These are phyloP conservation scores for Suillus weaverae DNA, from an alignment of 768 basidiomycete genomes.

Conservation along the genomic window DNA sequence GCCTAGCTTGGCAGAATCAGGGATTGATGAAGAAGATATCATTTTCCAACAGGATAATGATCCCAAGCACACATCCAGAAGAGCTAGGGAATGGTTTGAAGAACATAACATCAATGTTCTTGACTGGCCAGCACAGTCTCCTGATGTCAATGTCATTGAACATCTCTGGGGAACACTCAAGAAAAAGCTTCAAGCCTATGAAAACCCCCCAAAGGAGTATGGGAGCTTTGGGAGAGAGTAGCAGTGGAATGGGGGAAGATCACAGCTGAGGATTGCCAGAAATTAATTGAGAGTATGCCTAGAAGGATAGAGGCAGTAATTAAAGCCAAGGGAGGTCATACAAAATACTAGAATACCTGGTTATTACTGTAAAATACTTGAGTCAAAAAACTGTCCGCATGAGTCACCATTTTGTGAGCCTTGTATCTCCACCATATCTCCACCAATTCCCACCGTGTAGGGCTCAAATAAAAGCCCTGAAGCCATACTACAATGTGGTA, in stretches of 20 bases:
- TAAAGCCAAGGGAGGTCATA: no score
- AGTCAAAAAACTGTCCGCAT: no score
- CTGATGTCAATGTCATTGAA: slow-evolving; percentile 1
- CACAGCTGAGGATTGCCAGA: slow-evolving; percentile 13
- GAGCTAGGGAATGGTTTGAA: slow-evolving; percentile 13
- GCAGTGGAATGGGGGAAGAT: slow-evolving; percentile 14
- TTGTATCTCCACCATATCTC: no score
- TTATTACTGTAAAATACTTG: no score
- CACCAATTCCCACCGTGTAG: no score
- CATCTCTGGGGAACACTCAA: slow-evolving; percentile 10
- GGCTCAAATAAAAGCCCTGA: no score
- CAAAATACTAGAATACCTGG: no score
- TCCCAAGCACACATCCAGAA: neutral
- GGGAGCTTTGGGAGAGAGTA: slow-evolving; percentile 13
- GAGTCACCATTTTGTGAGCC: no score
- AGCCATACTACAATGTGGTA: no score
- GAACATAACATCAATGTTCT: neutral
- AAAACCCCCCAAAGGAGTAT: slow-evolving; percentile 5
- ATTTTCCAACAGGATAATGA: neutral
- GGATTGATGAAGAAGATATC: slow-evolving; percentile 9
- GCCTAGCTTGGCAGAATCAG: no score
- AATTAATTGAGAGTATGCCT: slow-evolving; percentile 16
- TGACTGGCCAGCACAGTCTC: neutral
- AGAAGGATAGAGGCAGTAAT: no score
- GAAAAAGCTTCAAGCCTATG: slow-evolving; percentile 7